A percentile compares a stretch with the other conserved stretches of the same genome.
phyloP scores from a whole-genome alignment of 2,329 filamentous ascomycete species.

The Alternaria panax region DNA sequence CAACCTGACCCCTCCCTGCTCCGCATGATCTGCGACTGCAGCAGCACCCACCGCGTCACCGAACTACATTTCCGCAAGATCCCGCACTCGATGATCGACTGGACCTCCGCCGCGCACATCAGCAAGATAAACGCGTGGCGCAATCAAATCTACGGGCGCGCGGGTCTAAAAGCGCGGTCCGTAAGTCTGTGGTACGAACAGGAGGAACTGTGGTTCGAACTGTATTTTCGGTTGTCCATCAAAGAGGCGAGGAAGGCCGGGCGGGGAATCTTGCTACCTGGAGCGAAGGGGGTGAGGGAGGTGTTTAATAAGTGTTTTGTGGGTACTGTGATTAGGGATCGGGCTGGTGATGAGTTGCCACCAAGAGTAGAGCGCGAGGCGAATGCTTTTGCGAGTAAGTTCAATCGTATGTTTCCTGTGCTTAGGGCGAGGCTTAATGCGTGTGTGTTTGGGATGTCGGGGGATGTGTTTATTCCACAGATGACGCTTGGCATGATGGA shows the following conservation, averaged over 20 bases:
- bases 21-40: slow-evolving; percentile 23
- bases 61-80: slow-evolving; percentile 30
- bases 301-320: slow-evolving; percentile 29
- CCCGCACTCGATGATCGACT: slow-evolving; percentile 25
- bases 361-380: slow-evolving; percentile 7
- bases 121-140: slow-evolving; percentile 34
- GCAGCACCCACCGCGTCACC: slow-evolving; percentile 7
- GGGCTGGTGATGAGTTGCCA: background rate
- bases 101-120: slow-evolving; percentile 26
- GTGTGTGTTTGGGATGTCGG: slow-evolving; percentile 11
- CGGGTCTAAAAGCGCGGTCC: slow-evolving; percentile 23
- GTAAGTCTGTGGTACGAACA: slow-evolving; percentile 24
- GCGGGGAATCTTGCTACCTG: slow-evolving; percentile 19
- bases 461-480: slow-evolving; percentile 16
- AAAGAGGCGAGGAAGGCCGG: slow-evolving; percentile 15
- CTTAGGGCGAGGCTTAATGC: slow-evolving; percentile 8
- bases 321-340: slow-evolving; percentile 8
- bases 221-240: slow-evolving; percentile 28
- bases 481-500: slow-evolving; percentile 20
- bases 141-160: slow-evolving; percentile 33
- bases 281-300: slow-evolving; percentile 1
- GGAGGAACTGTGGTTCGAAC: slow-evolving; percentile 29
- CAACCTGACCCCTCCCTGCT: slow-evolving; percentile 17
- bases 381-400: slow-evolving; percentile 27
- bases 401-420: slow-evolving; percentile 17